Evolutionary conservation across 257 asterid genomes (phyloP).

Genomic region (Solanum gandarillasii): DNA sequence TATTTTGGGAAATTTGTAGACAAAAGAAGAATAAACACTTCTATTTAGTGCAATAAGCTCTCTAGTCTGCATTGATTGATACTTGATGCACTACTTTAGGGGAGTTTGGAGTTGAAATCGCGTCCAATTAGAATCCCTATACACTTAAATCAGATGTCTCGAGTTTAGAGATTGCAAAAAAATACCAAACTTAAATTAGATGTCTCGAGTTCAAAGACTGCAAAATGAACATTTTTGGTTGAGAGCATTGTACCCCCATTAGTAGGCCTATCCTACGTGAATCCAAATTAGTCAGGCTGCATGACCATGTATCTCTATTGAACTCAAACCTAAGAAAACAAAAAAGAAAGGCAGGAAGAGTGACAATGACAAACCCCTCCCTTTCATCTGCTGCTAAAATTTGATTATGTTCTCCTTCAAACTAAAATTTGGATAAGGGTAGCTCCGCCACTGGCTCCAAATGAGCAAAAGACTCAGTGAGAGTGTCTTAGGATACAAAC

Average conservation of each 20-base stretch:
- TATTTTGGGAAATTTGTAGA: neutral
- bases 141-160: neutral
- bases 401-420: neutral
- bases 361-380: neutral
- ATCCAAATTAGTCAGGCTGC: no score
- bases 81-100: neutral
- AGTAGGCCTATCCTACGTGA: neutral
- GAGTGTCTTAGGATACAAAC: neutral
- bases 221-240: neutral
- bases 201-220: neutral
- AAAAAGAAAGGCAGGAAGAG: neutral
- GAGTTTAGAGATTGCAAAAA: neutral
- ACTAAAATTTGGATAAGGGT: neutral
- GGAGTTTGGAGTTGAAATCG: neutral
- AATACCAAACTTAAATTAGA: neutral
- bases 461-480: neutral
- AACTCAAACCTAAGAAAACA: rapidly evolving
- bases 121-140: neutral
- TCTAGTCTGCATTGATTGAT: neutral
- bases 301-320: neutral
- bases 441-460: neutral
- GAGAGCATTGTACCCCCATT: neutral
- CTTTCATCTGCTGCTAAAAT: neutral
- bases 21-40: neutral
- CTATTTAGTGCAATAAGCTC: neutral